Conservation (phyloP, 495 filamentous ascomycete species). For the Daldinia decipiens region DNA sequence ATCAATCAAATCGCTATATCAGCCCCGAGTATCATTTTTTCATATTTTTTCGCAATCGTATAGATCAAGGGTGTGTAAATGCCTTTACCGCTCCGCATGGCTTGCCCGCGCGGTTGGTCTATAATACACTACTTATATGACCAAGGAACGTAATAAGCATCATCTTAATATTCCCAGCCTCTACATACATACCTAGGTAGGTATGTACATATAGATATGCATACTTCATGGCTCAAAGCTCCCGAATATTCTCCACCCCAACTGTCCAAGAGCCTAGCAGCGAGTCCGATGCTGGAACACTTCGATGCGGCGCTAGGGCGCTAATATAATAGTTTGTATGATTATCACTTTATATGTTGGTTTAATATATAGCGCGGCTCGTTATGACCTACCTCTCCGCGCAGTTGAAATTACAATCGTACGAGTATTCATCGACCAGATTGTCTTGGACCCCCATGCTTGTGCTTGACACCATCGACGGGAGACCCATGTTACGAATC, state of each 20-base stretch:
- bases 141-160: slow-evolving; percentile 40
- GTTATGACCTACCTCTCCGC: slow-evolving; percentile 34
- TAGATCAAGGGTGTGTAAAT: slow-evolving; percentile 18
- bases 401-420: slow-evolving; percentile 17
- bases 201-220: neutral
- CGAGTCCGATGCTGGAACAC: neutral
- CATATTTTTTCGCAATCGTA: slow-evolving; percentile 16
- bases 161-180: slow-evolving; percentile 33
- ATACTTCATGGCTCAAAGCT: slow-evolving; percentile 27
- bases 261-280: slow-evolving; percentile 9
- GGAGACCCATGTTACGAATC: slow-evolving; percentile 31
- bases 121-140: slow-evolving; percentile 34
- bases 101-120: slow-evolving; percentile 17
- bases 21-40: slow-evolving; percentile 17
- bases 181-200: neutral
- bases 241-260: slow-evolving; percentile 33
- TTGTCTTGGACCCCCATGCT: slow-evolving; percentile 17
- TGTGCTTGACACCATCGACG: slow-evolving; percentile 17
- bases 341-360: slow-evolving; percentile 5
- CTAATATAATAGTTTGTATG: slow-evolving; percentile 28
- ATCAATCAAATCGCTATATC: neutral
- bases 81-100: slow-evolving; percentile 4
- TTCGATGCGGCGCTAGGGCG: slow-evolving; percentile 10
- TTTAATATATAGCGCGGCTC: slow-evolving; percentile 24
- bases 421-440: slow-evolving; percentile 19